Percentiles rank a stretch among this genome's conserved stretches.
Evolutionary conservation across 805 yeast genomes (phyloP).

Genomic region (Lipomyces mesembrius): DNA sequence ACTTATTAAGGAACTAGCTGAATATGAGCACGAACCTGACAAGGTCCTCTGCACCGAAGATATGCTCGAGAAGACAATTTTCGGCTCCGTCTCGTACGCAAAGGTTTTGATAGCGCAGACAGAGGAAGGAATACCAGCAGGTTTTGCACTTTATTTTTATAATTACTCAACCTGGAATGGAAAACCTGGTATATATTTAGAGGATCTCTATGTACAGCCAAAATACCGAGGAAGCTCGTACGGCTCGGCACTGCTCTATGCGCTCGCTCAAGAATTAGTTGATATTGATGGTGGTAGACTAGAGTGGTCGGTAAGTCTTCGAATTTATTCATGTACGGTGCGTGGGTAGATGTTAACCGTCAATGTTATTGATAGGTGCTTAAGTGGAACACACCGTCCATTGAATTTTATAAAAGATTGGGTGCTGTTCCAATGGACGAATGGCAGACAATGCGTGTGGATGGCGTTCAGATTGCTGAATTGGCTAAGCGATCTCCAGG

Average conservation of each 20-base stretch:
- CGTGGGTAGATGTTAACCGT: background rate
- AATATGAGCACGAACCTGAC: slow-evolving; percentile 34
- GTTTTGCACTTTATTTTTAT: slow-evolving; percentile 37
- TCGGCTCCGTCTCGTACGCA: slow-evolving; percentile 31
- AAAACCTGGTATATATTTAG: slow-evolving; percentile 36
- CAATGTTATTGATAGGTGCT: slow-evolving; percentile 21
- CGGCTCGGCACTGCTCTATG: slow-evolving; percentile 34
- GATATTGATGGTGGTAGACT: slow-evolving; percentile 35
- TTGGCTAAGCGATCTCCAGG: slow-evolving; percentile 29
- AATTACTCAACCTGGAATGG: slow-evolving; percentile 40
- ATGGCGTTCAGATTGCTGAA: slow-evolving; percentile 26
- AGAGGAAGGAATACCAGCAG: slow-evolving; percentile 44
- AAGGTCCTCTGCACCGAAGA: slow-evolving; percentile 35
- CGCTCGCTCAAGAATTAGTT: slow-evolving; percentile 33
- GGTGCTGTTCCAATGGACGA: slow-evolving; percentile 35
- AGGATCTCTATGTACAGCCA: slow-evolving; percentile 38
- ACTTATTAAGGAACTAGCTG: slow-evolving; percentile 32
- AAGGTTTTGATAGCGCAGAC: slow-evolving; percentile 34
- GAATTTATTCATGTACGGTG: background rate
- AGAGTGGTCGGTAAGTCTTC: slow-evolving; percentile 35
- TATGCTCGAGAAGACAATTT: slow-evolving; percentile 28
- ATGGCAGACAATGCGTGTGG: slow-evolving; percentile 37
- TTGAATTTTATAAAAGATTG: slow-evolving; percentile 32
- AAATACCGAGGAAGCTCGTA: slow-evolving; percentile 21
- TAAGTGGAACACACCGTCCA: slow-evolving; percentile 38